These are phyloP conservation scores for Spongispora temasekensis DNA, from an alignment of 1,284 basidiomycete genomes.

Conservation along the genomic window DNA sequence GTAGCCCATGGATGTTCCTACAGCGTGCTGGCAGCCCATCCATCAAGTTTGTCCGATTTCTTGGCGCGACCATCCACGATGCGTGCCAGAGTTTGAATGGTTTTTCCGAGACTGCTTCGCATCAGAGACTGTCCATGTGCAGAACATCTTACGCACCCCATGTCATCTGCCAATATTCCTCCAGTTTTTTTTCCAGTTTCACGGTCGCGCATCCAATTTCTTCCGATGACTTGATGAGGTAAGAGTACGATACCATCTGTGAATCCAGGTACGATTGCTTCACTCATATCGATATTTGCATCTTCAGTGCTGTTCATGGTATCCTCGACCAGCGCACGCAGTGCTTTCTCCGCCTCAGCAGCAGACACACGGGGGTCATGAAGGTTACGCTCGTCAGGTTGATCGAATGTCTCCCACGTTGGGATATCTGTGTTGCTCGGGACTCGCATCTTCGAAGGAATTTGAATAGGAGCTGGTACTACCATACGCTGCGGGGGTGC, in stretches of 20 bases:
- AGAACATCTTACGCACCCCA: conserved; percentile 56
- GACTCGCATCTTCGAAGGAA: conserved; percentile 22
- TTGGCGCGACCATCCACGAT: conserved; percentile 78
- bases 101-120: conserved; percentile 79
- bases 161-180: conserved; percentile 92
- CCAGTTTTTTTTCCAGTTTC: conserved; percentile 80
- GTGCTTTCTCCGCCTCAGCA: conserved; percentile 63
- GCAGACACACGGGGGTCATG: conserved; percentile 42
- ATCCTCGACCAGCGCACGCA: conserved; percentile 61
- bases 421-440: conserved; percentile 7
- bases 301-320: conserved; percentile 42
- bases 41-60: conserved; percentile 69
- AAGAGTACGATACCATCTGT: conserved; percentile 68
- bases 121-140: conserved; percentile 3
- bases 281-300: conserved; percentile 59
- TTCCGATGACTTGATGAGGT: conserved; percentile 85
- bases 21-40: conserved; percentile 74
- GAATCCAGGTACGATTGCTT: conserved; percentile 75
- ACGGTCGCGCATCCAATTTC: conserved; percentile 86
- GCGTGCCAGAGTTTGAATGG: conserved; percentile 86
- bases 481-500: conserved; percentile 15
- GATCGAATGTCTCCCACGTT: conserved; percentile 35
- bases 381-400: conserved; percentile 34
- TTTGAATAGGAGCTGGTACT: conserved; percentile 33
- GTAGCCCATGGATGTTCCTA: conserved; percentile 41